phyloP scores from a whole-genome alignment of 371 early-diverging fungal genomes.

The Zychaea mexicana region DNA sequence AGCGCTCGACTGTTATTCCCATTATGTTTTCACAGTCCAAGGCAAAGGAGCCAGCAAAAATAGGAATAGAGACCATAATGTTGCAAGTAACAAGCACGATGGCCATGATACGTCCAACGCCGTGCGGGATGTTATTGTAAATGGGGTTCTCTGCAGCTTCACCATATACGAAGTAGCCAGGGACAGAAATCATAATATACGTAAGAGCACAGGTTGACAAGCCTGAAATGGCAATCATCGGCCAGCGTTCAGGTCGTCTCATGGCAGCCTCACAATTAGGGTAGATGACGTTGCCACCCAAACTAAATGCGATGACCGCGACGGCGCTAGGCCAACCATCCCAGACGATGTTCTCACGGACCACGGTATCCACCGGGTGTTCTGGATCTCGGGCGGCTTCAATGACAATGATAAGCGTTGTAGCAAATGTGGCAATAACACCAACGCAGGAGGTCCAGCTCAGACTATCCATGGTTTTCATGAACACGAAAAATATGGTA shows the following conservation, averaged over 20 bases:
- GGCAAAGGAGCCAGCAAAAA: slow-evolving; percentile 78
- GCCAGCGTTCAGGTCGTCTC: slow-evolving; percentile 74
- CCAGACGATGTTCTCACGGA: slow-evolving; percentile 47
- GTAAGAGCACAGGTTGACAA: slow-evolving; percentile 72
- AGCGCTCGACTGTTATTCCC: slow-evolving; percentile 51
- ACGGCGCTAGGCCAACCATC: slow-evolving; percentile 58
- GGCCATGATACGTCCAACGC: slow-evolving; percentile 61
- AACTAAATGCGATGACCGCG: slow-evolving; percentile 73
- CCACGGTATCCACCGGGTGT: slow-evolving; percentile 13
- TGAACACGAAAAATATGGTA: slow-evolving; percentile 53
- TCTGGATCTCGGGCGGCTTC: slow-evolving; percentile 29
- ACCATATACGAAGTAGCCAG: slow-evolving; percentile 86
- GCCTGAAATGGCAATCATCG: slow-evolving; percentile 66
- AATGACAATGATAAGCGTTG: slow-evolving; percentile 43
- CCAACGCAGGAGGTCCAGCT: slow-evolving; percentile 65
- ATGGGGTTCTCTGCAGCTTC: slow-evolving; percentile 69
- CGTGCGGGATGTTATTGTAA: slow-evolving; percentile 69
- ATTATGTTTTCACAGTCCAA: slow-evolving; percentile 68
- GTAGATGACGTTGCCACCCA: slow-evolving; percentile 81
- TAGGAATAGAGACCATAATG: slow-evolving; percentile 79
- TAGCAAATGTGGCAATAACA: slow-evolving; percentile 50
- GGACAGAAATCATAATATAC: slow-evolving; percentile 73
- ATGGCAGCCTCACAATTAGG: slow-evolving; percentile 85
- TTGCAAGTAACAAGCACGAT: slow-evolving; percentile 79
- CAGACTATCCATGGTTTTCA: slow-evolving; percentile 62